phyloP scores from a whole-genome alignment of 31 red algal genomes.

The Porphyra umbilicalis region DNA sequence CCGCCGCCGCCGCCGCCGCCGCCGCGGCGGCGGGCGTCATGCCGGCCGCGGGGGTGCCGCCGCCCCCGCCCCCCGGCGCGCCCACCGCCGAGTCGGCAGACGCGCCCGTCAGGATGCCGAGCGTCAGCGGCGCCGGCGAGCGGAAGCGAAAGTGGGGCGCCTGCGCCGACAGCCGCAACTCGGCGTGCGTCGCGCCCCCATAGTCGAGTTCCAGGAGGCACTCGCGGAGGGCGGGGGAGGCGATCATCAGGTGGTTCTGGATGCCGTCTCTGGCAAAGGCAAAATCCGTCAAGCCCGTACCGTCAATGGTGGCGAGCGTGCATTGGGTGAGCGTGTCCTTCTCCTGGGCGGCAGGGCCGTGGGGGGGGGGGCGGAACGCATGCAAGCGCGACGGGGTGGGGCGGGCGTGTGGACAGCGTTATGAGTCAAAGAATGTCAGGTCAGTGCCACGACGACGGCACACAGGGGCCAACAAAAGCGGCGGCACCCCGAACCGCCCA shows the following conservation, averaged over 20 bases:
- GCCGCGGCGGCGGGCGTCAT: neutral
- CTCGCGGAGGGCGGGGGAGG: slow-evolving; percentile 38
- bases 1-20: neutral
- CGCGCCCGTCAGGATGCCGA: neutral
- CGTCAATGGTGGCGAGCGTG: neutral
- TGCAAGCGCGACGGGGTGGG: no score
- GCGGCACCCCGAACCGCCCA: no score
- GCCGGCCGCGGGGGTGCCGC: neutral
- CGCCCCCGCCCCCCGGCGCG: neutral
- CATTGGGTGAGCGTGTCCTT: neutral
- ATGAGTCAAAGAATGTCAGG: no score
- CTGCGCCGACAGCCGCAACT: slow-evolving; percentile 25
- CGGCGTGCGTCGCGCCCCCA: slow-evolving; percentile 41
- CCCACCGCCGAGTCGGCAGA: neutral
- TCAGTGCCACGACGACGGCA: no score
- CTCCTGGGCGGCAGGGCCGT: neutral
- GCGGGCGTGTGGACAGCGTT: no score
- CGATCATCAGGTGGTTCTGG: slow-evolving; percentile 21
- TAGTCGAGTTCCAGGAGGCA: slow-evolving; percentile 50
- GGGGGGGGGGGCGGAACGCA: neutral
- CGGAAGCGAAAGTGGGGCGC: slow-evolving; percentile 29
- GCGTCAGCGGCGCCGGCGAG: slow-evolving; percentile 24
- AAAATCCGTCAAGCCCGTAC: slow-evolving; percentile 6
- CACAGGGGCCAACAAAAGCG: no score
- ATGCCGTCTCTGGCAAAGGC: slow-evolving; percentile 16